phyloP scores from a whole-genome alignment of 2,329 filamentous ascomycete genomes.

The Paraphoma sp. region DNA sequence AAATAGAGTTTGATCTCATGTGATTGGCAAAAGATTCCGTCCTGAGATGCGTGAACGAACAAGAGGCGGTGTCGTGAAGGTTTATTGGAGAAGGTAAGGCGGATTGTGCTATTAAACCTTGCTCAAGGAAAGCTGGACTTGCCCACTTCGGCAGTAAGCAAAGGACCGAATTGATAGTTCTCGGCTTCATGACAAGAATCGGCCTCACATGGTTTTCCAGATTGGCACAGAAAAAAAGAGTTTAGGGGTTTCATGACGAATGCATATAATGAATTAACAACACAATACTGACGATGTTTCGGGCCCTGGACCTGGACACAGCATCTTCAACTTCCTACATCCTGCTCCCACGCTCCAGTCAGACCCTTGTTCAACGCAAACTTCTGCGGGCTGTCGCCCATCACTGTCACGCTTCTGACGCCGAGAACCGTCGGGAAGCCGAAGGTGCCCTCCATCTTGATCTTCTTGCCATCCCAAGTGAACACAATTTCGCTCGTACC shows the following conservation, averaged over 20 bases:
- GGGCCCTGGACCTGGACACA: background rate
- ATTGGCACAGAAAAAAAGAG: background rate
- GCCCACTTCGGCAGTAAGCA: background rate
- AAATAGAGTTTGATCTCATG: no score
- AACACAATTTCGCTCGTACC: slow-evolving; percentile 66
- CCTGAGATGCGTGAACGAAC: no score
- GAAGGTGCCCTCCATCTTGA: slow-evolving; percentile 63
- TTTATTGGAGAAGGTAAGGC: background rate
- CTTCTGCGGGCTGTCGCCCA: slow-evolving; percentile 23
- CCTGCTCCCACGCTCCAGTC: slow-evolving; percentile 26
- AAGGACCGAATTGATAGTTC: background rate
- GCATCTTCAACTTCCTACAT: slow-evolving; percentile 16
- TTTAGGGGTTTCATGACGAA: background rate
- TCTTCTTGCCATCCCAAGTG: slow-evolving; percentile 59
- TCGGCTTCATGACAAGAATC: background rate
- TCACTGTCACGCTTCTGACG: slow-evolving; percentile 31
- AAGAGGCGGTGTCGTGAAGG: no score
- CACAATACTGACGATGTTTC: no score
- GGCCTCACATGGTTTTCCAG: background rate
- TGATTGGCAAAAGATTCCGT: no score
- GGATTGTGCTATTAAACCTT: background rate
- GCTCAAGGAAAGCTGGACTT: background rate
- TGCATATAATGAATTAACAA: no score
- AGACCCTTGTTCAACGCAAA: slow-evolving; percentile 33
- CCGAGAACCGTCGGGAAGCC: slow-evolving; percentile 50